Evolutionary conservation across 306 rosid species (phyloP).

Genomic region (Medicago truncatula): DNA sequence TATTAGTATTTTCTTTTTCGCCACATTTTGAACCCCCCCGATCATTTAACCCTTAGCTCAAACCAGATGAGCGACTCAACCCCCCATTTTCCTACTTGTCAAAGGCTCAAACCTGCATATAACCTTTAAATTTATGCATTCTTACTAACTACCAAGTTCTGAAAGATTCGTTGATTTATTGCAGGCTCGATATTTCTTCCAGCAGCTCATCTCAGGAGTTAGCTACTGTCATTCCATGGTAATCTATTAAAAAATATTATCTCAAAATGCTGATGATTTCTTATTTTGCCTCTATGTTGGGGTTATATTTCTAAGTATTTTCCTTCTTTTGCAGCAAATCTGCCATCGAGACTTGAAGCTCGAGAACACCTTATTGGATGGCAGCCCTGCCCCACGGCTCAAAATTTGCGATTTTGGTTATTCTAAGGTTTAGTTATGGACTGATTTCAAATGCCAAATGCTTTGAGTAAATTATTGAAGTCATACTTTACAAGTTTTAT

Average conservation of each 20-base stretch:
- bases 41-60: no score
- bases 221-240: slow-evolving; percentile 85
- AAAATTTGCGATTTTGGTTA: slow-evolving; percentile 92
- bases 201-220: slow-evolving; percentile 94
- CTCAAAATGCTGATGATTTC: slow-evolving; percentile 24
- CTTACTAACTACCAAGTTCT: slow-evolving; percentile 20
- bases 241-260: slow-evolving; percentile 1
- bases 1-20: no score
- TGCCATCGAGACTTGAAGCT: slow-evolving; percentile 89
- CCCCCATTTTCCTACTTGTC: slow-evolving; percentile 2
- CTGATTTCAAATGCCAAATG: slow-evolving; percentile 32
- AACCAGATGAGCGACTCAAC: no score
- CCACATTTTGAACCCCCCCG: no score
- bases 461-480: slow-evolving; percentile 29
- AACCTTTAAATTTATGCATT: neutral
- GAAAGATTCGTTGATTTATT: slow-evolving; percentile 27
- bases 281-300: slow-evolving; percentile 5
- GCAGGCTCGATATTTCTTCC: slow-evolving; percentile 92
- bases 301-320: slow-evolving; percentile 26
- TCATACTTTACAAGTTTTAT: slow-evolving; percentile 15
- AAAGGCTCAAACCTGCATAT: neutral
- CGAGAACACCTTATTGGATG: slow-evolving; percentile 85
- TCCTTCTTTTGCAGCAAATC: slow-evolving; percentile 65
- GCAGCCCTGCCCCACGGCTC: slow-evolving; percentile 88
- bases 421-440: slow-evolving; percentile 66